Percentiles rank a stretch among this genome's conserved stretches.
Conservation (phyloP, 2,329 filamentous ascomycete genomes). For the Microcera coccophila region DNA sequence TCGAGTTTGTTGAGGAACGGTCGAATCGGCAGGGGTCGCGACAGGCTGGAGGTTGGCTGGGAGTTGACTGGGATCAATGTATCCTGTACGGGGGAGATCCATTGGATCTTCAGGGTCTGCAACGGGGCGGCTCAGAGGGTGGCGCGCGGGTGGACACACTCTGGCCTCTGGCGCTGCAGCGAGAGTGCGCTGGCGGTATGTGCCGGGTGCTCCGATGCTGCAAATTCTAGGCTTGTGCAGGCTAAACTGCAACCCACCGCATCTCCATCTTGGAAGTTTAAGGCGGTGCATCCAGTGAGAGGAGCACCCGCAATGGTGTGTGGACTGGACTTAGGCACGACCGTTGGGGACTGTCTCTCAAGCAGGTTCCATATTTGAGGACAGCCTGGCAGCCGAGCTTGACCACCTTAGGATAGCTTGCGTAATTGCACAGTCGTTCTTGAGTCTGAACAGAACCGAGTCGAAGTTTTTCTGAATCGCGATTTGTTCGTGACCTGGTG, state of each 20-base stretch:
- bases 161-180: too few species aligned
- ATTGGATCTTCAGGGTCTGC: slow-evolving; percentile 25
- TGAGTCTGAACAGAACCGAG: not conserved
- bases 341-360: not conserved
- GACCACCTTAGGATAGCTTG: not conserved
- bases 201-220: not conserved
- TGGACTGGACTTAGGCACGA: not conserved
- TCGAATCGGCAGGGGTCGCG: slow-evolving; percentile 1
- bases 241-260: not conserved
- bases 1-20: slow-evolving; percentile 20
- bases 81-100: slow-evolving; percentile 6
- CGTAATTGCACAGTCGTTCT: not conserved
- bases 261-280: too few species aligned
- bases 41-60: not conserved
- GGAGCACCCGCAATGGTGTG: not conserved
- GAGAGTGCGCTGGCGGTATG: not conserved
- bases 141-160: too few species aligned
- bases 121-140: not conserved
- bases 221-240: too few species aligned
- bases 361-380: too few species aligned
- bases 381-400: not conserved
- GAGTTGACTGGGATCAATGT: not conserved
- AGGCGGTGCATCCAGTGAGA: not conserved
- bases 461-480: not conserved
- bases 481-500: not conserved